These are phyloP conservation scores for Aspergillus pseudonomiae DNA, from an alignment of 2,329 filamentous ascomycete species.

Conservation along the genomic window DNA sequence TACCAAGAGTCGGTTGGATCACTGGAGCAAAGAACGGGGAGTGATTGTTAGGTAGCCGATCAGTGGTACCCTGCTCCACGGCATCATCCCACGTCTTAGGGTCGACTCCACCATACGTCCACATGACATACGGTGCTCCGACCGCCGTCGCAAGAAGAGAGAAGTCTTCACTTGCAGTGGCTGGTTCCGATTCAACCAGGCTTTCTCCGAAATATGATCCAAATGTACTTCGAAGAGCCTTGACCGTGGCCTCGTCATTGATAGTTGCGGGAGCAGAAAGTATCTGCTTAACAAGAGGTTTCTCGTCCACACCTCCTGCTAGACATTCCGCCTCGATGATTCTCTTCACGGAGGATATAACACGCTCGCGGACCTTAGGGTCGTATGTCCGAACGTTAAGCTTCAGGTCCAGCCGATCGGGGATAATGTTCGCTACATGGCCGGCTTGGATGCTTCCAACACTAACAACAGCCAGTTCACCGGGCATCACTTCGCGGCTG, in stretches of 20 bases:
- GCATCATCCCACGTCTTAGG: constrained; percentile 52
- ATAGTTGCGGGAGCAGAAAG: constrained; percentile 53
- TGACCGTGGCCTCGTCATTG: constrained; percentile 54
- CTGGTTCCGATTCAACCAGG: constrained; percentile 42
- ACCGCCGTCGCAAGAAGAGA: constrained; percentile 55
- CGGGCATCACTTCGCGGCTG: constrained; percentile 42
- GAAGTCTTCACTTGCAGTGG: constrained; percentile 61
- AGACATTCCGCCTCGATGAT: constrained; percentile 58
- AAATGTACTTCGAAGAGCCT: constrained; percentile 49
- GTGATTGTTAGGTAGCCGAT: constrained; percentile 61
- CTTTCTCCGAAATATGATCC: constrained; percentile 48
- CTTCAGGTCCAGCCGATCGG: constrained; percentile 44
- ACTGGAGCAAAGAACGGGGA: constrained; percentile 60
- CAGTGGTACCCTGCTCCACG: constrained; percentile 48
- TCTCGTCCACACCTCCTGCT: constrained; percentile 49
- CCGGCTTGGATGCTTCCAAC: constrained; percentile 50
- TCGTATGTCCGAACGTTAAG: constrained; percentile 46
- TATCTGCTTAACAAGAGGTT: constrained; percentile 49
- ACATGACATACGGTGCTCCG: constrained; percentile 56
- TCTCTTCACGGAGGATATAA: constrained; percentile 42
- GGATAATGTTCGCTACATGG: constrained; percentile 50
- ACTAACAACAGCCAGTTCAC: constrained; percentile 50
- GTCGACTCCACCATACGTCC: constrained; percentile 59
- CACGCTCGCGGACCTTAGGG: constrained; percentile 33
- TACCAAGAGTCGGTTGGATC: constrained; percentile 58